Evolutionary conservation across 2,329 filamentous ascomycete species (phyloP), one percentile per base, ranked within the genome.

Genomic region (Monosporascus sp.): DNA sequence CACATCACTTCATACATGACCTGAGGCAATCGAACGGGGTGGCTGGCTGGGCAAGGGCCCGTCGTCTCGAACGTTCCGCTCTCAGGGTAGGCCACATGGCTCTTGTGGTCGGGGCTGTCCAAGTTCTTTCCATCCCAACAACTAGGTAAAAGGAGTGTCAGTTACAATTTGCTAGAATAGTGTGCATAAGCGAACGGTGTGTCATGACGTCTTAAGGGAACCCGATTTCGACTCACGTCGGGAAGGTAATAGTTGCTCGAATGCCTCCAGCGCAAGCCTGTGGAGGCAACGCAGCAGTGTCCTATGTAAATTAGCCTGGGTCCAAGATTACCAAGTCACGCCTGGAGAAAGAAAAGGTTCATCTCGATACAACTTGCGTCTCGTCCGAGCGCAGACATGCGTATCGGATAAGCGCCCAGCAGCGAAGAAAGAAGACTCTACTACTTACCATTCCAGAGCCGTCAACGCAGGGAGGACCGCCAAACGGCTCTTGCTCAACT

Each of bases 1-100:
- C 68, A 71, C 58, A 72, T 70, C 3, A 71, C 61, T 54, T 72
- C 69, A 55, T 69, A 71, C 68, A 71, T 71, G 3, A 71, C 49
- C 55, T 72, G 69, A 19, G 70, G 69, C 47, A 70, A 35, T 14
- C 52, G 49, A 5, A 62, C 58, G 3, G 61, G 61, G 59, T 63
- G 61, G 1, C 49, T 52, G 9, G 57, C 41, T 17, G 60, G 61
- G 53, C 61, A 63, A 20, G 54, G 46, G 37, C 53, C 54, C 5
- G 57, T 58, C 48, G 55, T 57, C 51, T 60, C 59, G 52, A 62
- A 63, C 40, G 53, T 56, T 16, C 59, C 61, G 40, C 54, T 48
- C 24, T 50, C 17, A 0, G 60, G 60, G 49, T 61, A 61, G 6
- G 59, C 59, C 1, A 63, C 58, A 53, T 63, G 61, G 46, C 54